Evolutionary conservation across 495 filamentous ascomycete genomes (phyloP).

Genomic region (Neurospora africana): DNA sequence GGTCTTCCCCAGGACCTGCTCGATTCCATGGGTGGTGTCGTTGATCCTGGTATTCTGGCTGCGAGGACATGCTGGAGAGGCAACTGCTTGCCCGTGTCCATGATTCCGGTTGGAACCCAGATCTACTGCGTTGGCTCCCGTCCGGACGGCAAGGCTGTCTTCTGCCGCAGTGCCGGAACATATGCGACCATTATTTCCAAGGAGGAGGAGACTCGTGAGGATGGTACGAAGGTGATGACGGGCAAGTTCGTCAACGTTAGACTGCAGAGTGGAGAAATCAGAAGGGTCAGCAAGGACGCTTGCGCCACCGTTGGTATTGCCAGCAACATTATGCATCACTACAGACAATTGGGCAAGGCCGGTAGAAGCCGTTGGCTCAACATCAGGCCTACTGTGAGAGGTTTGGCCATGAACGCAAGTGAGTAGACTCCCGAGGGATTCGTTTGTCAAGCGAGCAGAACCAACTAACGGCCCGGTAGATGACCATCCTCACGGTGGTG

Average conservation of each 20-base stretch:
- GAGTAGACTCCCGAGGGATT: slow-evolving; percentile 16
- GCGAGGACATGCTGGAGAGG: slow-evolving; percentile 89
- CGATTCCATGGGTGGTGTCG: slow-evolving; percentile 76
- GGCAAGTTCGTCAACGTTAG: slow-evolving; percentile 65
- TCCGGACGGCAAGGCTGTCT: slow-evolving; percentile 62
- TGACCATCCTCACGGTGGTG: slow-evolving; percentile 98
- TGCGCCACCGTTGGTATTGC: slow-evolving; percentile 88
- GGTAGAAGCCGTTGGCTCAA: slow-evolving; percentile 86
- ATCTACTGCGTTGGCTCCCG: slow-evolving; percentile 82
- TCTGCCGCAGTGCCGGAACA: slow-evolving; percentile 89
- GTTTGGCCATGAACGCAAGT: slow-evolving; percentile 96
- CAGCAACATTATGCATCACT: slow-evolving; percentile 86
- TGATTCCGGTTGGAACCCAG: slow-evolving; percentile 86
- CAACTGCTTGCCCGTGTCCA: slow-evolving; percentile 87
- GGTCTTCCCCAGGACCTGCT: slow-evolving; percentile 80
- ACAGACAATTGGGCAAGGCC: slow-evolving; percentile 86
- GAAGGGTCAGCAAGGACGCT: slow-evolving; percentile 78
- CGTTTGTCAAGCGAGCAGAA: background rate
- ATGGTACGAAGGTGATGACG: slow-evolving; percentile 40
- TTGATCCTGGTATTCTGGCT: slow-evolving; percentile 90
- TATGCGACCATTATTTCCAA: slow-evolving; percentile 79
- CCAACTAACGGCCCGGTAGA: slow-evolving; percentile 30
- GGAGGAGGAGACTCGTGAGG: slow-evolving; percentile 56
- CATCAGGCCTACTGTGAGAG: slow-evolving; percentile 86
- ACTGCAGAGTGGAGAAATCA: slow-evolving; percentile 83